Conservation (phyloP, 768 basidiomycete genomes). For the Mycena leptocephala region DNA sequence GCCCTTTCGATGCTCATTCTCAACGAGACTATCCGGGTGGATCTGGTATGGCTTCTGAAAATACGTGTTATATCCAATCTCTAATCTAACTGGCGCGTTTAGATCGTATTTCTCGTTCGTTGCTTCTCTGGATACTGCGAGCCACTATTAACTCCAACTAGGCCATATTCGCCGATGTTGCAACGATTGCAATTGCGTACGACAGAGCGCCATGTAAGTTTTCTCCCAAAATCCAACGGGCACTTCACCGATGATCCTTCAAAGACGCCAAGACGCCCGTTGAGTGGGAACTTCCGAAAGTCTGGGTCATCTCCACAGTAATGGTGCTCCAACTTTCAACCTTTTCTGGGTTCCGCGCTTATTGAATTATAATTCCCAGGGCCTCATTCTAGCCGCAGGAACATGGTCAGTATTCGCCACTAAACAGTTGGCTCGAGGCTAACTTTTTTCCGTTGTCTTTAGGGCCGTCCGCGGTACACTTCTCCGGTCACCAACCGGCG, state of each 20-base stretch:
- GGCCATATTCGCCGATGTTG: conserved; percentile 46
- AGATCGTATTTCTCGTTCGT: conserved; percentile 28
- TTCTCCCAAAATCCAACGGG: not conserved
- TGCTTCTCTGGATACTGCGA: not conserved
- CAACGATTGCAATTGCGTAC: conserved; percentile 67
- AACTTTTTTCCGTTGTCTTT: not conserved
- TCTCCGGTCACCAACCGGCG: conserved; percentile 49
- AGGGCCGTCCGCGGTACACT: conserved; percentile 62
- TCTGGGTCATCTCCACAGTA: conserved; percentile 63
- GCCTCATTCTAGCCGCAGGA: conserved; percentile 56
- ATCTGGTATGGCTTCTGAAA: conserved; percentile 60
- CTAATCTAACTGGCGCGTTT: not conserved
- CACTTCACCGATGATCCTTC: not conserved
- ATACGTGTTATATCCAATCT: conserved; percentile 56
- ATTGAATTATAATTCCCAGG: not conserved
- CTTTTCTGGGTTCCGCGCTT: not conserved
- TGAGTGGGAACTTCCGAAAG: conserved; percentile 67
- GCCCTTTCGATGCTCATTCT: conserved; percentile 60
- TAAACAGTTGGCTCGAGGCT: not conserved
- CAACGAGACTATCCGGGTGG: conserved; percentile 65
- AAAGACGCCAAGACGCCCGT: conserved; percentile 52
- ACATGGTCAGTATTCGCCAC: conserved; percentile 44
- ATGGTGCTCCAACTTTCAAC: conserved; percentile 38
- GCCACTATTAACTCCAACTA: not conserved
- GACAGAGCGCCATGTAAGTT: conserved; percentile 56